Conservation (phyloP, 1,284 basidiomycete species). For the Leccinum griseonigrum region DNA sequence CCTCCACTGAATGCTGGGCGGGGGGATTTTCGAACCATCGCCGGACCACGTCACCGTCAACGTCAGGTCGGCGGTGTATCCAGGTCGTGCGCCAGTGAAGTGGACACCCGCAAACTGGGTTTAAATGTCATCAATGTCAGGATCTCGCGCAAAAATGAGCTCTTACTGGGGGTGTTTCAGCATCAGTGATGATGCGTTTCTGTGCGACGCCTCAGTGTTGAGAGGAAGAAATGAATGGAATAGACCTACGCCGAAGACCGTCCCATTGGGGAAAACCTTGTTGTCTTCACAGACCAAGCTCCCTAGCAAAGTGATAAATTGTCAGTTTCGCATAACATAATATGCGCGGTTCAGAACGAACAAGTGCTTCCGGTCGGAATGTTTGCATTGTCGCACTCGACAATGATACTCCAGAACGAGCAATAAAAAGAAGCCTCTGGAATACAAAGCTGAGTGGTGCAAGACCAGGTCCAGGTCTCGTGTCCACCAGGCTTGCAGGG, state of each 20-base stretch:
- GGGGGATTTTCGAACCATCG: neutral
- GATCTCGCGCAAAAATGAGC: neutral
- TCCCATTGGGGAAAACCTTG: conserved; percentile 4
- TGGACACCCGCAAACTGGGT: conserved; percentile 9
- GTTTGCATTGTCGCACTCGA: conserved; percentile 7
- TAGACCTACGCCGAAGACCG: conserved; percentile 6
- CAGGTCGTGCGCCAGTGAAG: conserved; percentile 12
- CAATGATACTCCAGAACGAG: conserved; percentile 10
- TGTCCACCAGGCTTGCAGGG: neutral
- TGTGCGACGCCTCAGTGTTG: neutral
- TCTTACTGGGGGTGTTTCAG: conserved; percentile 9
- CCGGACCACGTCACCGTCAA: conserved; percentile 7
- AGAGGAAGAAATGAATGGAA: neutral
- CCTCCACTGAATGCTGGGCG: conserved; percentile 7
- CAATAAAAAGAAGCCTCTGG: neutral
- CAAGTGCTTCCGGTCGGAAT: conserved; percentile 6
- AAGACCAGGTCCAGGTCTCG: conserved; percentile 1
- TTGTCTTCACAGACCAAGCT: conserved; percentile 6
- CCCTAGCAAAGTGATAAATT: neutral
- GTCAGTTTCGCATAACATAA: neutral
- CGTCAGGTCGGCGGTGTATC: conserved; percentile 13
- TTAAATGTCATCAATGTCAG: neutral
- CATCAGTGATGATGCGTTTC: neutral
- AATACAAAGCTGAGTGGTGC: conserved; percentile 3
- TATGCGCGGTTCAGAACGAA: neutral